Conservation (phyloP, 208 protist species). For the Acanthamoeba lenticulata region DNA sequence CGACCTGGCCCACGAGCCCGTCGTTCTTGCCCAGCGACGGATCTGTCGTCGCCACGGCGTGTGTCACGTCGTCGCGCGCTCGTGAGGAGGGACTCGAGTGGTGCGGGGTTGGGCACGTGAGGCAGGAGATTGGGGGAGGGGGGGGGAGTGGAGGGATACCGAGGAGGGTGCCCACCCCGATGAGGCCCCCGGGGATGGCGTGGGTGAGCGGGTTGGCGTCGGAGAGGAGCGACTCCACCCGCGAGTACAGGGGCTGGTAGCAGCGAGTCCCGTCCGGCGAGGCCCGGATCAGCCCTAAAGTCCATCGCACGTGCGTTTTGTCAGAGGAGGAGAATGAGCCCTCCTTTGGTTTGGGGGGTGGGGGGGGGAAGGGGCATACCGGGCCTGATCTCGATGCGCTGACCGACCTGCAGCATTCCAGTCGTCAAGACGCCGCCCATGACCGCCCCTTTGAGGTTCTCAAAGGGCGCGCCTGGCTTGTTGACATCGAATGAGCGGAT, state of each 20-base stretch:
- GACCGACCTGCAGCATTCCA: neutral
- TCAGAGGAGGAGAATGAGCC: too few relatives aligned
- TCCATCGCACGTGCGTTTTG: too few relatives aligned
- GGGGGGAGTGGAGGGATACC: neutral
- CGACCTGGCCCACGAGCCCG: constrained; percentile 3
- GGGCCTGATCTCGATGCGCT: constrained; percentile 6
- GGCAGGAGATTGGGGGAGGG: too few relatives aligned
- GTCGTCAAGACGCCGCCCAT: neutral
- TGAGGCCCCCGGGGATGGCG: neutral
- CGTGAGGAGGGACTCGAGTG: too few relatives aligned
- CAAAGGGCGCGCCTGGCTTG: neutral
- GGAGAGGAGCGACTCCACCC: neutral
- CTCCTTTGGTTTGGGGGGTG: too few relatives aligned
- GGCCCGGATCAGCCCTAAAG: neutral
- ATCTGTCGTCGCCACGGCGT: constrained; percentile 1
- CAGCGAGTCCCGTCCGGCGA: neutral
- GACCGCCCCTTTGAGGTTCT: neutral
- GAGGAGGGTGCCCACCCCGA: constrained; percentile 12
- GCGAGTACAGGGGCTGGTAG: neutral
- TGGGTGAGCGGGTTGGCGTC: neutral
- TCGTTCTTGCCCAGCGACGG: constrained; percentile 32
- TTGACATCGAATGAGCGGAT: constrained; percentile 39
- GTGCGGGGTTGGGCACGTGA: too few relatives aligned
- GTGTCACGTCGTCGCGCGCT: too few relatives aligned
- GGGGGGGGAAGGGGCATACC: neutral